Conservation (phyloP, 768 basidiomycete species). For the Trichaptum fuscoviolaceum region DNA sequence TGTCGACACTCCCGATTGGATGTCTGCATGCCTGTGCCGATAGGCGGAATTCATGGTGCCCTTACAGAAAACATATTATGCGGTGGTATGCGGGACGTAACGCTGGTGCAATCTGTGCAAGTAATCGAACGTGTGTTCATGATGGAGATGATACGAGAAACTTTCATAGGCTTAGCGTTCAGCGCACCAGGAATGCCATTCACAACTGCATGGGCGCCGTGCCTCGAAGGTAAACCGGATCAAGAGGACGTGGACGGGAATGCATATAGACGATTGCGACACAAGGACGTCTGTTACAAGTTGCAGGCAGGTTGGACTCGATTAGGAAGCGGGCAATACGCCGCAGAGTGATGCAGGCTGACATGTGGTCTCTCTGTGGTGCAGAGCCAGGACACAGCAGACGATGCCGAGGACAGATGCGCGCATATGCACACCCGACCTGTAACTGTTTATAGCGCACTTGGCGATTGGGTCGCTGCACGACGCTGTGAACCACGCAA, state of each 20-base stretch:
- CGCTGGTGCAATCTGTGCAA: neutral
- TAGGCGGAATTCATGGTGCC: neutral
- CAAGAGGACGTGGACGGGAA: neutral
- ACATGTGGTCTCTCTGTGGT: neutral
- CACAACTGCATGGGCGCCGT: neutral
- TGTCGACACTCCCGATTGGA: neutral
- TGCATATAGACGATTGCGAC: neutral
- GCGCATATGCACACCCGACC: neutral
- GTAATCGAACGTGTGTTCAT: neutral
- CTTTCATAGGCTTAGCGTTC: neutral
- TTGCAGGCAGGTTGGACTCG: neutral
- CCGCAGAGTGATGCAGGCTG: neutral
- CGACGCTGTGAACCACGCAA: neutral
- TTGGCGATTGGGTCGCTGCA: neutral
- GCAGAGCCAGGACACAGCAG: neutral
- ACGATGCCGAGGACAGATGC: neutral
- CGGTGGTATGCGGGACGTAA: no score
- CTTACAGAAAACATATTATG: neutral
- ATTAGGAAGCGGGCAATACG: constrained; percentile 1
- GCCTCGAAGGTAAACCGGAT: neutral
- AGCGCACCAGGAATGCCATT: neutral
- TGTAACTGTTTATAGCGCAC: neutral
- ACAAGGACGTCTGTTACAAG: neutral
- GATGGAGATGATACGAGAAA: constrained; percentile 1
- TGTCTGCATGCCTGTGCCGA: neutral